phyloP scores from a whole-genome alignment of 768 basidiomycete species.

The Mycena olivaceomarginata region DNA sequence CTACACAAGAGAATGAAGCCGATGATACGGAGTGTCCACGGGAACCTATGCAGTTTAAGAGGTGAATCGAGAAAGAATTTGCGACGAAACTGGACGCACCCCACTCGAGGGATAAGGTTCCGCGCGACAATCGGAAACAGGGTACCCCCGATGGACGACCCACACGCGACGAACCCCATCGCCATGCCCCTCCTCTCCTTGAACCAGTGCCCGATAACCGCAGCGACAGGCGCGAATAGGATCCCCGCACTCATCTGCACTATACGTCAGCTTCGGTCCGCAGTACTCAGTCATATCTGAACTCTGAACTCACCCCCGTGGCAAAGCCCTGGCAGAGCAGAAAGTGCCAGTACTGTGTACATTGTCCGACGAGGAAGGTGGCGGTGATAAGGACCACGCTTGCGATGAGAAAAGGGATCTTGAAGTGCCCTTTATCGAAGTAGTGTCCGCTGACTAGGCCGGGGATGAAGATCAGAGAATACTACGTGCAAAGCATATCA shows the following conservation, averaged over 20 bases:
- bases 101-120: conserved; percentile 70
- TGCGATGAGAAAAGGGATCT: conserved; percentile 66
- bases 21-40: conserved; percentile 82
- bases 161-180: conserved; percentile 71
- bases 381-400: conserved; percentile 71
- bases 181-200: conserved; percentile 71
- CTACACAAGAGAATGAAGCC: conserved; percentile 72
- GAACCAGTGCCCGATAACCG: conserved; percentile 80
- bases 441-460: conserved; percentile 79
- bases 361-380: conserved; percentile 82
- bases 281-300: too few relatives aligned
- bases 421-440: conserved; percentile 86
- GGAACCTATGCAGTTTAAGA: conserved; percentile 65
- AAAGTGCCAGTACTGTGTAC: conserved; percentile 87
- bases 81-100: conserved; percentile 55
- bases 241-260: conserved; percentile 60
- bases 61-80: neutral
- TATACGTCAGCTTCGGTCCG: conserved; percentile 39
- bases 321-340: conserved; percentile 84
- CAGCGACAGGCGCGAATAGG: conserved; percentile 71
- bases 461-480: conserved; percentile 78
- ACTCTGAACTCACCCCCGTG: conserved; percentile 69
- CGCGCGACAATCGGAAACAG: conserved; percentile 75
- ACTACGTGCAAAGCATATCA: conserved; percentile 58
- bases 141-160: conserved; percentile 78